Percentiles rank a stretch among this genome's conserved stretches.
Evolutionary conservation across 1,139 yeast genomes (phyloP).

Genomic region (Geotrichum bryndzae): DNA sequence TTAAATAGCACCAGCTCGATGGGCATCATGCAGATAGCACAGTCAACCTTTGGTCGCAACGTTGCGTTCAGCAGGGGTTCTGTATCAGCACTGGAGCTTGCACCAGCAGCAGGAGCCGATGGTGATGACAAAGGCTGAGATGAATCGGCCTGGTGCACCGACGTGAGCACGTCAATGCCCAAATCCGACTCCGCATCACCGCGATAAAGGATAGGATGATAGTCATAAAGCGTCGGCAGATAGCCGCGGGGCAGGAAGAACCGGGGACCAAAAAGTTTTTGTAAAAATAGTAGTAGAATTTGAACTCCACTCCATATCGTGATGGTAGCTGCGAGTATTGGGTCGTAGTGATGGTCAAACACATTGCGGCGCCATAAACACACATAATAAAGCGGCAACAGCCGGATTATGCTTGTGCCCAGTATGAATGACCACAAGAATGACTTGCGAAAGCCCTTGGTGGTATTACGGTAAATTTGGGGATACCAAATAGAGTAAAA

Average conservation of each 20-base stretch:
- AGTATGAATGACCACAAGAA: conserved; percentile 66
- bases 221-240: conserved; percentile 75
- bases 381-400: conserved; percentile 61
- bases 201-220: conserved; percentile 59
- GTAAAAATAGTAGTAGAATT: conserved; percentile 50
- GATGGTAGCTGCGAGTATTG: conserved; percentile 42
- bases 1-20: conserved; percentile 53
- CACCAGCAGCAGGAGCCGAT: neutral
- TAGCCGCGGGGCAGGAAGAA: conserved; percentile 73
- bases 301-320: conserved; percentile 54
- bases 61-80: conserved; percentile 2
- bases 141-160: conserved; percentile 1
- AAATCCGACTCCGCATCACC: conserved; percentile 60
- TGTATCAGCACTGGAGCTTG: conserved; percentile 4
- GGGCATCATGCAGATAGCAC: conserved; percentile 86
- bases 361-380: conserved; percentile 40
- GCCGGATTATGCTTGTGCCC: conserved; percentile 58
- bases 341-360: conserved; percentile 56
- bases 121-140: neutral
- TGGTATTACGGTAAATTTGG: conserved; percentile 72
- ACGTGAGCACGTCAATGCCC: conserved; percentile 16
- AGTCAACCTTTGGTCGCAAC: conserved; percentile 41
- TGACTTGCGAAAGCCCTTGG: conserved; percentile 55
- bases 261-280: conserved; percentile 66
- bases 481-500: conserved; percentile 86